Base-by-base conservation (phyloP, 768 basidiomycete genomes). In the Hemileccinum rubropunctum region DNA sequence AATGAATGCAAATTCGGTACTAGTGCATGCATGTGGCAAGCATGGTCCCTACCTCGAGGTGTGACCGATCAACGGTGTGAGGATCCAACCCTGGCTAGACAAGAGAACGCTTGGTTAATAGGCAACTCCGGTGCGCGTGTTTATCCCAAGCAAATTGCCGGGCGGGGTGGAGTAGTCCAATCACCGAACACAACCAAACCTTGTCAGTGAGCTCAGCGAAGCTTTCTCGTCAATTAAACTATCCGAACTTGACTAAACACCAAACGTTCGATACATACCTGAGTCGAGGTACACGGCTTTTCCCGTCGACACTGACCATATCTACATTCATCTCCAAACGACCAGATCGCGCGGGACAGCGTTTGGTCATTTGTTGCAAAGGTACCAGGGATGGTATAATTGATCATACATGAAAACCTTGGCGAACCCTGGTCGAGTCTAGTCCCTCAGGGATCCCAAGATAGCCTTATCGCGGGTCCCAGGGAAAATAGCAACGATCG, bases 21-120 rank as follows among this genome's bases (percentile, higher is more conserved):
- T 51, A 32, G 26, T 42, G 55, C 42, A 48, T 57, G 56, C 66
- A 63, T 63, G 68, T 67, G 67, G 63, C 49, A 52, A 55, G 58
- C 66, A 69, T 57, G 65, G 61, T 46, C 58, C 61, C 56, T n/a
- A 56, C 65, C 65, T 68, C 64, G 66, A 67, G 66, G 64, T 43
- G 65, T 66, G 68, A 69, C 56, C 64, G 68, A 67, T 68, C 47
- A 2, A 50, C 67, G 55, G 49, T 41, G 36, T 58, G 63, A 66
- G 64, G 61, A 66, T 67, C 61, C 64, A 66, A 39, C 49, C 54
- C 53, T 58, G 58, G 48, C 52, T 8, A 42, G 28, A 53, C 47
- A 41, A 23, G 23, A 23, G 23, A 23, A 23, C 23, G 6, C 23
- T 23, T 21, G 49, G 41, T 49, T 18, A 21, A 56, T 46, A 53